Evolutionary conservation across 768 basidiomycete species (phyloP), one percentile per base, ranked within the genome.

Genomic region (Pisolithus marmoratus): DNA sequence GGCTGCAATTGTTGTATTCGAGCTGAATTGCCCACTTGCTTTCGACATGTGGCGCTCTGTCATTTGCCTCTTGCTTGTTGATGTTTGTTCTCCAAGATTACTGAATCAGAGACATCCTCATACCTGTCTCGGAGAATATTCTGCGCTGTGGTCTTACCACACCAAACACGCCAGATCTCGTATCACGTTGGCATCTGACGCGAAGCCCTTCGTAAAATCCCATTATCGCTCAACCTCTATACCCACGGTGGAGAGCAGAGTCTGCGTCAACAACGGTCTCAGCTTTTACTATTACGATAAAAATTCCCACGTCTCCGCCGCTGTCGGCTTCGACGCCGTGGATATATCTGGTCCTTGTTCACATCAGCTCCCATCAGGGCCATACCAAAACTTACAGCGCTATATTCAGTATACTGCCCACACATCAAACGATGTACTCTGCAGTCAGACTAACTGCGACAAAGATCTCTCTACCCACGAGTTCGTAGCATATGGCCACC

Each of bases 31-130:
- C 47, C 79, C 79, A 4, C 27, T 61, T 7, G 52, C 62, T 8
- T 75, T 79, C 55, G 58, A 65, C 5, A 63, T 72, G 49, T 80
- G 79, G 79, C 69, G 79, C 46, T 63, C 59, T 1, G 60, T 64
- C 27, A 78, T 77, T 5, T 72, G 69, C 46, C 56, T 57, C 40
- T 56, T 79, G 34, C 54, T 77, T 22, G 55, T 69, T 19, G 70
- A 73, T 40, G 46, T 73, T 12, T 68, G 67, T 54, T 50, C 46
- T 38, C 55, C 49, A 17, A n/a, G n/a, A n/a, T 12, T 38, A 38
- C 8, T n/a, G 19, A 31, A 34, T n/a, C 11, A 23, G 20, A 42
- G n/a, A n/a, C 1, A 1, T 17, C 44, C 38, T 15, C 49, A 45
- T 34, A 48, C 36, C 11, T 14, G 17, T 37, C 52, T 57, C 14